Evolutionary conservation across 164 flowering plant genomes (phyloP), one percentile per base, ranked within the genome.

Genomic region (Vitis rupestris): DNA sequence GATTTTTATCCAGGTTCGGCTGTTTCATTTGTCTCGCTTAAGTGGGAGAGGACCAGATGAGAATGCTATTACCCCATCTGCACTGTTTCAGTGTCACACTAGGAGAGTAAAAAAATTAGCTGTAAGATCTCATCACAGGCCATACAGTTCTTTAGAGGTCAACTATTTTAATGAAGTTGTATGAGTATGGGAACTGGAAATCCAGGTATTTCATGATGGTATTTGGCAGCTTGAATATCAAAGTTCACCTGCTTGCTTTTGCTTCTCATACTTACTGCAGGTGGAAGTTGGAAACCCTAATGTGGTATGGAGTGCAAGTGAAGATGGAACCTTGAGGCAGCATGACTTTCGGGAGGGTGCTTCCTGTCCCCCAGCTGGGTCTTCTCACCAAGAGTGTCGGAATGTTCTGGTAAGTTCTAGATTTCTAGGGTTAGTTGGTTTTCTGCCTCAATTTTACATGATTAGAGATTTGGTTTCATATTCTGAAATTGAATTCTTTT

Each of bases 251-350:
- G 9, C 30, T 54, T 57, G 3, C 53, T 60, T 52, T 30, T 63
- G 19, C 37, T 64, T 49, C 27, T 57, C 50, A 44, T n/a, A 11
- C 19, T 57, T 68, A 9, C 58, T 71, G 68, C 74, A 95, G 99
- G 99, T 95, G 76, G 99, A 95, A 85, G 82, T 77, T 70, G 98
- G 97, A 68, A 95, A 95, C 55, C 99, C 99, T 50, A 84, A 92
- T 90, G 89, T 95, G 23, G 94, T 95, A 9, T 92, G 97, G 97
- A 95, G 99, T 86, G 99, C 98, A 10, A 95, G 99, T 83, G 99
- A 95, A 83, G 99, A 95, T 83, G 99, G 99, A 69, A 95, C 99
- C 50, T 70, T 95, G 72, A 82, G 99, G 78, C 98, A 95, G 80
- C 99, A 95, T 86, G 99, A 95, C 66, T 83, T 95, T 63, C 88